These are phyloP conservation scores for Peronosclerospora sorghi DNA, from an alignment of 352 stramenopile species.

Conservation along the genomic window DNA sequence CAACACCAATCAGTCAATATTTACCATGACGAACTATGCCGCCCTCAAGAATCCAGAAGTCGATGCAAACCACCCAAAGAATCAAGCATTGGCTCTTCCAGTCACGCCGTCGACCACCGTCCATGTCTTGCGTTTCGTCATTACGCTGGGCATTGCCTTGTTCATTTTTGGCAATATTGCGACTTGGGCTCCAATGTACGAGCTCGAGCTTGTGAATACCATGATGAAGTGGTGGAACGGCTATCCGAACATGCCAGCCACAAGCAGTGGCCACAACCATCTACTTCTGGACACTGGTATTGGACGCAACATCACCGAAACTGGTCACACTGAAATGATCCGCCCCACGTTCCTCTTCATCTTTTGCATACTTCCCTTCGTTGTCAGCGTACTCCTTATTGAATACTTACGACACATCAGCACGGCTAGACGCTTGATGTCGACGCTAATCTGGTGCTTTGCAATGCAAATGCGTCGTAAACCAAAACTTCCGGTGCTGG, in stretches of 20 bases:
- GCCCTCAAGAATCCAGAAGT: constrained; percentile 21
- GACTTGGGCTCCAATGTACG: constrained; percentile 39
- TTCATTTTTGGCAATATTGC: constrained; percentile 61
- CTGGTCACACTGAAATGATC: constrained; percentile 58
- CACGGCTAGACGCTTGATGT: constrained; percentile 25
- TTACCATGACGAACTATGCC: constrained; percentile 20
- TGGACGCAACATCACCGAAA: constrained; percentile 38
- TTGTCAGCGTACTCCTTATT: constrained; percentile 41
- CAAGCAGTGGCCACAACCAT: constrained; percentile 19
- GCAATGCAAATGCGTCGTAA: constrained; percentile 44
- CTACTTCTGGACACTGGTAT: constrained; percentile 24
- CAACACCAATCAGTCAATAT: no score
- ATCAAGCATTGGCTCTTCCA: not conserved
- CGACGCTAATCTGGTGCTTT: constrained; percentile 24
- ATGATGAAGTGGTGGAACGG: constrained; percentile 52
- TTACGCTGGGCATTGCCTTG: constrained; percentile 22
- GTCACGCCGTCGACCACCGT: constrained; percentile 7
- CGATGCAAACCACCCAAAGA: constrained; percentile 4
- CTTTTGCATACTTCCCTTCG: constrained; percentile 52
- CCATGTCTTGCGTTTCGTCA: constrained; percentile 22
- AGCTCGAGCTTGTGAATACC: constrained; percentile 39
- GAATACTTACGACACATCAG: constrained; percentile 37
- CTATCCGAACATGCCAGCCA: constrained; percentile 27
- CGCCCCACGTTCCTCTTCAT: constrained; percentile 55
- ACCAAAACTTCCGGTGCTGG: constrained; percentile 24